Conservation (phyloP, 768 basidiomycete genomes). For the Lentinula guzmanii region DNA sequence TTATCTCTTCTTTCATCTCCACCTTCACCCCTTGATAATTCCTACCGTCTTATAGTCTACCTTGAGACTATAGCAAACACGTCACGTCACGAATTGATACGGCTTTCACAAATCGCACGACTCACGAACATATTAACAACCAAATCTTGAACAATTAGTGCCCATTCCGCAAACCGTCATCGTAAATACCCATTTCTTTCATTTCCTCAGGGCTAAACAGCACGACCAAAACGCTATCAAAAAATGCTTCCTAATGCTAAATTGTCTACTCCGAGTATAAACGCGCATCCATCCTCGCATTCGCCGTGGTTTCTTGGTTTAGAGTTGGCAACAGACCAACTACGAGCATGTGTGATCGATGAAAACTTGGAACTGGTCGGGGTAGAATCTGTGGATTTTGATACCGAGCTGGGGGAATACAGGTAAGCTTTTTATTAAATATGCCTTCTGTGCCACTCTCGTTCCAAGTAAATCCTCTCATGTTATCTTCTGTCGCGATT, state of each 20-base stretch:
- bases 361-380: slow-evolving; percentile 78
- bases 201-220: neutral
- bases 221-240: neutral
- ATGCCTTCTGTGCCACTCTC: neutral
- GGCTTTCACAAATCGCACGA: neutral
- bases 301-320: slow-evolving; percentile 61
- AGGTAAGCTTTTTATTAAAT: slow-evolving; percentile 47
- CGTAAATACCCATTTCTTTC: neutral
- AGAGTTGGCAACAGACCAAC: slow-evolving; percentile 79
- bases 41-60: neutral
- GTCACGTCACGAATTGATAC: neutral
- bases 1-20: neutral
- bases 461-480: neutral
- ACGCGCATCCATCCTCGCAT: neutral
- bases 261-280: neutral
- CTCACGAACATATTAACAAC: neutral
- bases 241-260: neutral
- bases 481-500: slow-evolving; percentile 2
- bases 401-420: slow-evolving; percentile 71
- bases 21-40: neutral
- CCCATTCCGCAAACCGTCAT: neutral
- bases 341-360: slow-evolving; percentile 79
- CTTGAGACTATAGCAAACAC: neutral
- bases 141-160: neutral
- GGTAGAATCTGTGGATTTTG: slow-evolving; percentile 80